Base-by-base conservation (phyloP, 257 asterid genomes). In the Solanum boliviense region DNA sequence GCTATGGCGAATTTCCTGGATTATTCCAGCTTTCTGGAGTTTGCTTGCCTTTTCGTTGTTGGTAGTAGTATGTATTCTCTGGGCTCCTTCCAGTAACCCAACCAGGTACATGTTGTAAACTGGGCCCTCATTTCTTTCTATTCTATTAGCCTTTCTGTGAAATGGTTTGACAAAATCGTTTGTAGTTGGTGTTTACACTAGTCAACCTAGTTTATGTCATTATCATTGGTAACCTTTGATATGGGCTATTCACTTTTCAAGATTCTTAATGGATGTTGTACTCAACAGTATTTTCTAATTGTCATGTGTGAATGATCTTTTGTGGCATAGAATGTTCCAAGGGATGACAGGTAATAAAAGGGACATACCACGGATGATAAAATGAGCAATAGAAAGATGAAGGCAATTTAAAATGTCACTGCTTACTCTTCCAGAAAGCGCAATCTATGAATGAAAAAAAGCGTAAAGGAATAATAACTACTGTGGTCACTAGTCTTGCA, bases 1-100 rank as follows among this genome's bases (percentile, higher is more conserved):
- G 89, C 88, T 92, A 44, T 91, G 92, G 94, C 91, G 65, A 86
- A 88, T 90, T 83, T 87, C 94, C 9, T 92, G 94, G 93, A 88
- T 91, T 20, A 91, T 92, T 87, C 91, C 94, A 35, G 90, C 94
- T 84, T 92, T 92, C 85, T 92, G 94, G 93, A 89, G 86, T 75
- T 29, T 90, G 84, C 88, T 91, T 83, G 90, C 90, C 32, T 90
- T 87, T 65, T 84, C 76, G 2, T 89, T 91, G 60, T 84, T 91
- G 84, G 91, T 85, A 67, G 91, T 91, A 31, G 88, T 91, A 65
- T 90, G 92, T 74, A 72, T 87, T 84, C 91, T 91, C 72, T 91
- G 93, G 93, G 90, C 89, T 52, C 93, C 93, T 87, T 91, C 93
- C 48, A 70, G 86, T 41, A 88, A 90, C 67, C 90, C 91, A 46